Conservation (phyloP, 2,329 filamentous ascomycete genomes). For the Epichloe elymi region DNA sequence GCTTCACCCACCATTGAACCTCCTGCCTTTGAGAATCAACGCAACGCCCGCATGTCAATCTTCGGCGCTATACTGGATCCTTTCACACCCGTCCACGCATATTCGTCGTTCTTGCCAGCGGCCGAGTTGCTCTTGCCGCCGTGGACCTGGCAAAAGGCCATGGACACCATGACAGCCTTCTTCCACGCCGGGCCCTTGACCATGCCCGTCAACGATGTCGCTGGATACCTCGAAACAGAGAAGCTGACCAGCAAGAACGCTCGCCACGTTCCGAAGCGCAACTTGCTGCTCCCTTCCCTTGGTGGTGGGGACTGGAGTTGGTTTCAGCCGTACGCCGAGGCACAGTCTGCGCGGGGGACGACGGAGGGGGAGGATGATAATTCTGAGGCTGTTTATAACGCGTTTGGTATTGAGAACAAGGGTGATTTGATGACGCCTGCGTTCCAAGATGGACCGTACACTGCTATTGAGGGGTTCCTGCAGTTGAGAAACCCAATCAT, state of each 20-base stretch:
- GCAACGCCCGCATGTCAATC: background rate
- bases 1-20: background rate
- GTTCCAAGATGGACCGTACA: too few relatives aligned
- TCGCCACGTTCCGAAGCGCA: background rate
- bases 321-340: background rate
- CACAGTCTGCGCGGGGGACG: too few relatives aligned
- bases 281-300: background rate
- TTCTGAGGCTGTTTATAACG: too few relatives aligned
- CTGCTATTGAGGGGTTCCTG: too few relatives aligned
- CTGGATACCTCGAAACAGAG: background rate
- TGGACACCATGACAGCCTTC: conserved; percentile 27
- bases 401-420: too few relatives aligned
- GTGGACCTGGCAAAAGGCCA: conserved; percentile 24
- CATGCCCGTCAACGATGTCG: conserved; percentile 5
- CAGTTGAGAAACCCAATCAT: too few relatives aligned
- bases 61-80: conserved; percentile 25
- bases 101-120: conserved; percentile 20
- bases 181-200: conserved; percentile 24
- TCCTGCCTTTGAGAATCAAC: too few relatives aligned
- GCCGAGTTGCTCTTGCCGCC: conserved; percentile 15
- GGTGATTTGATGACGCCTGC: too few relatives aligned
- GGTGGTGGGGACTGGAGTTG: background rate
- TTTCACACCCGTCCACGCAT: conserved; percentile 22
- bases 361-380: too few relatives aligned
- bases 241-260: background rate